Percentiles rank a stretch among this genome's conserved stretches.
Evolutionary conservation across 139 green algal genomes (phyloP).

Genomic region (Asterochloris erici): DNA sequence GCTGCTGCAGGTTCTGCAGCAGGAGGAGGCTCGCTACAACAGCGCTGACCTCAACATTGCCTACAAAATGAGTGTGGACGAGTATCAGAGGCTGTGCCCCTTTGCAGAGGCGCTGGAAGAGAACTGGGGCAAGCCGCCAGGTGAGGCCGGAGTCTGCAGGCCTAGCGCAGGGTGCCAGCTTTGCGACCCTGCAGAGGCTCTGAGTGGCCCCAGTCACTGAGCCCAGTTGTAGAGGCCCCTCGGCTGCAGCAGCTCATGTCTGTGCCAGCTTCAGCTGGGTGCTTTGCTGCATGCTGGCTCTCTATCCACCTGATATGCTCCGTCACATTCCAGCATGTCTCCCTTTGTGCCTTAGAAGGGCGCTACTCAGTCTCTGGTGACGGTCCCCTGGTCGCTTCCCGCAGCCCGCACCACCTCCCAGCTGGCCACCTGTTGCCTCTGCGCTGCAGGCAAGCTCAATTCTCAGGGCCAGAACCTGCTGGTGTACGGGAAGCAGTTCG

Average conservation of each 20-base stretch:
- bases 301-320: neutral
- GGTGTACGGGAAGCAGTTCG: constrained; percentile 95
- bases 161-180: no score
- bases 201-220: neutral
- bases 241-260: neutral
- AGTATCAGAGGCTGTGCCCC: constrained; percentile 89
- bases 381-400: no score
- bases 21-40: constrained; percentile 93
- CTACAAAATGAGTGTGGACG: constrained; percentile 89
- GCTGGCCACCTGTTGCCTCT: neutral
- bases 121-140: constrained; percentile 96
- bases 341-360: neutral
- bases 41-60: constrained; percentile 94
- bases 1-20: constrained; percentile 60
- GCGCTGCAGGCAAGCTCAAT: constrained; percentile 87
- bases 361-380: neutral
- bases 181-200: neutral
- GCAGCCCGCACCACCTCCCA: neutral
- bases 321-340: neutral
- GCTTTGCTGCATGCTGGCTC: neutral
- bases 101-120: constrained; percentile 94
- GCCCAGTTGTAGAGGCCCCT: neutral
- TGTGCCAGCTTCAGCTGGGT: neutral
- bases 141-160: neutral
- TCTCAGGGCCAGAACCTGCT: constrained; percentile 96